phyloP scores from a whole-genome alignment of 2,329 filamentous ascomycete genomes.

The Pseudogymnoascus sp. region DNA sequence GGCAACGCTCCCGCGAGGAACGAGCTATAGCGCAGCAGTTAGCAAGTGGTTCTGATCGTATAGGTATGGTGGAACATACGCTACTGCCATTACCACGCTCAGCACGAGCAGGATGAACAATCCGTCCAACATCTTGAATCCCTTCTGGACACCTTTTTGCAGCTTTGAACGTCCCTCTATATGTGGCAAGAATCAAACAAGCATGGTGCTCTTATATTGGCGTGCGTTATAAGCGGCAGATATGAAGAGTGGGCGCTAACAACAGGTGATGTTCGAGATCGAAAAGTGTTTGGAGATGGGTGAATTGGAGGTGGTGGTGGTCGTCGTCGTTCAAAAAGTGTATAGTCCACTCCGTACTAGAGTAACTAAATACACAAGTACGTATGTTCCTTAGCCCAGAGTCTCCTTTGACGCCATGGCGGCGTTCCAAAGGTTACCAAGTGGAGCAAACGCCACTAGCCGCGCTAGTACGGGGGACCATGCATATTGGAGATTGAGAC shows the following conservation, averaged over 20 bases:
- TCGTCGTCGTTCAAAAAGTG: not conserved
- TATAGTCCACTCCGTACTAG: not conserved
- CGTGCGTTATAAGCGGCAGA: not conserved
- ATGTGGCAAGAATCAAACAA: not conserved
- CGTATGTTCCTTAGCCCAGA: not conserved
- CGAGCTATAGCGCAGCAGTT: slow-evolving; percentile 49
- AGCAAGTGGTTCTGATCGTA: not conserved
- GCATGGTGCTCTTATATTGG: not conserved
- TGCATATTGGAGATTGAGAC: slow-evolving; percentile 3
- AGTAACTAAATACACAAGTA: not conserved
- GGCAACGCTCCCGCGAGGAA: slow-evolving; percentile 89
- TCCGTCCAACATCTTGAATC: slow-evolving; percentile 28
- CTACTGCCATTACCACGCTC: slow-evolving; percentile 47
- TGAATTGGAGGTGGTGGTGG: not conserved
- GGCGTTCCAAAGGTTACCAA: not conserved
- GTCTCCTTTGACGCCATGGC: not conserved
- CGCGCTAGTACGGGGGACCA: slow-evolving; percentile 2
- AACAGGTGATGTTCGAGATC: not conserved
- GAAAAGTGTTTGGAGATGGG: not conserved
- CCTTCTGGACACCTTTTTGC: not conserved
- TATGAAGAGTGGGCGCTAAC: not conserved
- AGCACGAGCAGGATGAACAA: slow-evolving; percentile 28
- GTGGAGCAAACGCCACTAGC: slow-evolving; percentile 1
- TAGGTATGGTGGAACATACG: slow-evolving; percentile 34
- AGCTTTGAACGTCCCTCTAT: not conserved